Percentiles rank a stretch among this genome's conserved stretches.
These are phyloP conservation scores for Ascocoryne sarcoides DNA, from an alignment of 2,329 filamentous ascomycete genomes.

Conservation along the genomic window DNA sequence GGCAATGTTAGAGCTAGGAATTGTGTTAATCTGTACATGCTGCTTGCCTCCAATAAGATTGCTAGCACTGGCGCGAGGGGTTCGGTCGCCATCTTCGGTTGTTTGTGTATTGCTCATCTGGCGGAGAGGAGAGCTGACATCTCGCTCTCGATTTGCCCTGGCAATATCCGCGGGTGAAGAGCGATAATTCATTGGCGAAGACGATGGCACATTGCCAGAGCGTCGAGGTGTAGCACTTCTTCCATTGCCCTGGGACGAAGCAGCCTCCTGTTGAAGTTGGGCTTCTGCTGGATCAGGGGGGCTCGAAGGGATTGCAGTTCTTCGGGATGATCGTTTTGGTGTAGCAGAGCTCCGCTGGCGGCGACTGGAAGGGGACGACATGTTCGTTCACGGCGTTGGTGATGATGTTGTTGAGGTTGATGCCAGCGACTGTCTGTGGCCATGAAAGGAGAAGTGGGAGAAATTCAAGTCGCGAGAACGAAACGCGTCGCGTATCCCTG, in stretches of 20 bases:
- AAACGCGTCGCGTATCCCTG: conserved; percentile 10
- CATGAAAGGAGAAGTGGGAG: conserved; percentile 1
- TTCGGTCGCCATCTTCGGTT: conserved; percentile 52
- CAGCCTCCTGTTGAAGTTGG: conserved; percentile 29
- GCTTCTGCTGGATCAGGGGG: conserved; percentile 32
- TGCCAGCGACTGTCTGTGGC: conserved; percentile 3
- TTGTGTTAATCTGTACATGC: not conserved
- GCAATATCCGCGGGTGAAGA: conserved; percentile 45
- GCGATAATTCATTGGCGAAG: conserved; percentile 74
- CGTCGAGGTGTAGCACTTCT: conserved; percentile 38
- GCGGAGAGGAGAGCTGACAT: conserved; percentile 50
- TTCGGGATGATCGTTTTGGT: conserved; percentile 47
- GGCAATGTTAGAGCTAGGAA: not conserved
- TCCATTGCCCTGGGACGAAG: conserved; percentile 27
- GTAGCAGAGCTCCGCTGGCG: conserved; percentile 48
- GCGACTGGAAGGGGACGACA: conserved; percentile 54
- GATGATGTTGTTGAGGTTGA: not conserved
- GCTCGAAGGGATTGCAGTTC: conserved; percentile 42
- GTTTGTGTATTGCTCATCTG: conserved; percentile 51
- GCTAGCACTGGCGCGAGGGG: conserved; percentile 56
- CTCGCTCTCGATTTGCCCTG: conserved; percentile 30
- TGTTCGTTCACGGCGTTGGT: conserved; percentile 27
- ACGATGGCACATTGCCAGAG: conserved; percentile 52
- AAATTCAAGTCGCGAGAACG: not conserved
- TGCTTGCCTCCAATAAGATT: conserved; percentile 51